phyloP scores from a whole-genome alignment of 768 basidiomycete genomes.

The Lyophyllum decastes region DNA sequence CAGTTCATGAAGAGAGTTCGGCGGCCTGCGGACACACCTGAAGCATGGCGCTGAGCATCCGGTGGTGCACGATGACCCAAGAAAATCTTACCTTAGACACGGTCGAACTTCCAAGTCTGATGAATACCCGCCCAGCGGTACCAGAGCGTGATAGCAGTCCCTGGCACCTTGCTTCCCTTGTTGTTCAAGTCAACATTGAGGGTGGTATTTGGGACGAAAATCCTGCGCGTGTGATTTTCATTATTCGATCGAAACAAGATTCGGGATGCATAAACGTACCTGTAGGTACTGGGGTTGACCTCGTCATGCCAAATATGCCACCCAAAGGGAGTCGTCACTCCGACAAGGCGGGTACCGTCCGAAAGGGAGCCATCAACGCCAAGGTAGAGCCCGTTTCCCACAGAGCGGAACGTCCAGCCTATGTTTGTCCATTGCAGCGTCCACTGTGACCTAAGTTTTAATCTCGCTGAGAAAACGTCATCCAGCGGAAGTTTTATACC shows the following conservation, averaged over 20 bases:
- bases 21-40: neutral
- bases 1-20: neutral
- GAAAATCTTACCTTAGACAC: slow-evolving; percentile 19
- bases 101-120: slow-evolving; percentile 53
- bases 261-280: slow-evolving; percentile 35
- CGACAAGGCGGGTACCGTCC: slow-evolving; percentile 45
- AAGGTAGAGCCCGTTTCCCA: slow-evolving; percentile 41
- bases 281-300: slow-evolving; percentile 33
- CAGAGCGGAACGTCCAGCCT: slow-evolving; percentile 45
- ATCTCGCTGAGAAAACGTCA: neutral
- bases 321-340: slow-evolving; percentile 30
- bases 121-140: slow-evolving; percentile 47
- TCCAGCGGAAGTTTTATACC: slow-evolving; percentile 26
- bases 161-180: slow-evolving; percentile 44
- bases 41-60: neutral
- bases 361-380: slow-evolving; percentile 33
- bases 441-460: slow-evolving; percentile 41
- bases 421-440: slow-evolving; percentile 37
- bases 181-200: slow-evolving; percentile 49
- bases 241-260: neutral
- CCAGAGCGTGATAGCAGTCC: slow-evolving; percentile 51
- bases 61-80: neutral
- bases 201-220: slow-evolving; percentile 44
- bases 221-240: slow-evolving; percentile 27
- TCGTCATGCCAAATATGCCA: slow-evolving; percentile 57